These are phyloP conservation scores for Fusarium irregulare DNA, from an alignment of 2,329 filamentous ascomycete genomes.

Conservation along the genomic window DNA sequence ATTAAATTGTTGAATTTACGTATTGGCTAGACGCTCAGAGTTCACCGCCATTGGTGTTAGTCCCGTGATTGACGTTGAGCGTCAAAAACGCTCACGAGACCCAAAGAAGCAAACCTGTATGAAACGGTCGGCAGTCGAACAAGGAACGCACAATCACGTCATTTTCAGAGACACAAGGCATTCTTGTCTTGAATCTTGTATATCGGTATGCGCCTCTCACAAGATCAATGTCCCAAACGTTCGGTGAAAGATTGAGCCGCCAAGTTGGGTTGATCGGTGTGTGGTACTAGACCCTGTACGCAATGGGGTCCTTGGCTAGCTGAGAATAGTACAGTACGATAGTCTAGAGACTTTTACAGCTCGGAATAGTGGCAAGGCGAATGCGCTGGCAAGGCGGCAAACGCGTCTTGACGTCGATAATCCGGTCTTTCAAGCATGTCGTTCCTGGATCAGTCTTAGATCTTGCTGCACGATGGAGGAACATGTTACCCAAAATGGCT, in stretches of 20 bases:
- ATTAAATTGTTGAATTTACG: constrained; percentile 9
- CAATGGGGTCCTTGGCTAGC: constrained; percentile 30
- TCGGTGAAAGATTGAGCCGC: constrained; percentile 35
- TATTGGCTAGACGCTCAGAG: constrained; percentile 18
- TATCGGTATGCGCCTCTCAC: constrained; percentile 23
- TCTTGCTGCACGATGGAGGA: constrained; percentile 39
- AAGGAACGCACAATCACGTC: constrained; percentile 28
- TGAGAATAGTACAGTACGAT: constrained; percentile 28
- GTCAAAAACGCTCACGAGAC: constrained; percentile 34
- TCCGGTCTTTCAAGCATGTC: constrained; percentile 3
- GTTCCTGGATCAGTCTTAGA: constrained; percentile 39
- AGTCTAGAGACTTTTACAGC: constrained; percentile 21
- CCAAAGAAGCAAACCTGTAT: constrained; percentile 21
- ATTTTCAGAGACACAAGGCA: constrained; percentile 33
- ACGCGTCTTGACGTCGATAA: constrained; percentile 38
- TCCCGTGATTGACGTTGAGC: constrained; percentile 28
- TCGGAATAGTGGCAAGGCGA: constrained; percentile 37
- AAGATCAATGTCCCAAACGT: constrained; percentile 31
- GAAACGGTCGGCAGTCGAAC: constrained; percentile 32
- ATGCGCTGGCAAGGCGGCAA: constrained; percentile 45
- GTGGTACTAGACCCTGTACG: constrained; percentile 27
- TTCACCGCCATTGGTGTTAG: constrained; percentile 34
- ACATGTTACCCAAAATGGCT: constrained; percentile 39
- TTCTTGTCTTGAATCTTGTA: constrained; percentile 17
- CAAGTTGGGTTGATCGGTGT: constrained; percentile 29